Evolutionary conservation across 2,329 filamentous ascomycete genomes (phyloP).

Genomic region (Rhinocladiella mackenziei): DNA sequence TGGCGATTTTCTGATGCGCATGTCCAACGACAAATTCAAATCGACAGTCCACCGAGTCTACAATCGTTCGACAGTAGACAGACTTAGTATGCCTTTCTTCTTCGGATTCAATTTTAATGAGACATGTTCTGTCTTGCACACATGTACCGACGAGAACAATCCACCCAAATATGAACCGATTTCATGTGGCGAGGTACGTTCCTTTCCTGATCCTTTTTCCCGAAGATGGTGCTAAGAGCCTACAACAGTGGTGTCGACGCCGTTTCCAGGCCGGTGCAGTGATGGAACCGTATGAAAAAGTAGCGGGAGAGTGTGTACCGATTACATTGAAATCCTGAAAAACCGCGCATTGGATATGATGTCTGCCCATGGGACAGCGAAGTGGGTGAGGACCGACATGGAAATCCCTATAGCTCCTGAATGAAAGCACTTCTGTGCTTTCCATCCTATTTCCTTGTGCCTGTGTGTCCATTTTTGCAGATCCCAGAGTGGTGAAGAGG

Average conservation of each 20-base stretch:
- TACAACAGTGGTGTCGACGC: background rate
- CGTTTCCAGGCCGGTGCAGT: constrained; percentile 1
- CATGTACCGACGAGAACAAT: constrained; percentile 38
- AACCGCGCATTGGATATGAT: too few species aligned
- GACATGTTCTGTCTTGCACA: constrained; percentile 47
- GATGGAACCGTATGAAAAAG: too few species aligned
- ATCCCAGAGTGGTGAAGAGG: too few species aligned
- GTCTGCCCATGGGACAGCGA: too few species aligned
- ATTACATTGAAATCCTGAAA: too few species aligned
- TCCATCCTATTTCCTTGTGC: too few species aligned
- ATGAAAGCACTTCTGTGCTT: too few species aligned
- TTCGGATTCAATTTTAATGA: constrained; percentile 54
- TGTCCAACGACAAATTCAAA: constrained; percentile 47
- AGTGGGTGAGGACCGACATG: too few species aligned
- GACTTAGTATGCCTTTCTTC: constrained; percentile 54
- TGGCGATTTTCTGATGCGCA: constrained; percentile 49
- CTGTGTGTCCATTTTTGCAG: too few species aligned
- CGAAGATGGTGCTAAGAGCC: background rate
- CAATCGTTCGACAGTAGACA: constrained; percentile 37
- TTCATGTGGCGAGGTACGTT: constrained; percentile 25
- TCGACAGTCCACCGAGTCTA: constrained; percentile 55
- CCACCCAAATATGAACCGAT: constrained; percentile 53
- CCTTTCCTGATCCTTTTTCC: constrained; percentile 7
- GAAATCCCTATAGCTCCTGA: too few species aligned
- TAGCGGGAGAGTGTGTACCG: too few species aligned